phyloP scores from a whole-genome alignment of 2,329 filamentous ascomycete species.

The Dothiorella sarmentorum region DNA sequence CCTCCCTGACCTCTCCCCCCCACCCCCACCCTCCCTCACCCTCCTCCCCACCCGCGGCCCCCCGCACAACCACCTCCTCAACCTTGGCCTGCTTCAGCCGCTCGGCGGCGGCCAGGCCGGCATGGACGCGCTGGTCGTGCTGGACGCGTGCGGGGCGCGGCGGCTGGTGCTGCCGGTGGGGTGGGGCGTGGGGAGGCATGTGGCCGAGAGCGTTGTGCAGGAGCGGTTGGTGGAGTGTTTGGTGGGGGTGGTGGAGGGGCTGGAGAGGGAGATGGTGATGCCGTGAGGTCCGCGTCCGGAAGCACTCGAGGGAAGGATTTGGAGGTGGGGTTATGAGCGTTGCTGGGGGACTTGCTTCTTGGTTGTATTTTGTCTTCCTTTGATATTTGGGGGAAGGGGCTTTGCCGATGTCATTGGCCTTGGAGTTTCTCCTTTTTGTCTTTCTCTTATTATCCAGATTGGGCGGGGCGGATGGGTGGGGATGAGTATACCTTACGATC shows the following conservation, averaged over 20 bases:
- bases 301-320: too few relatives aligned
- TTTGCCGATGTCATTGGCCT: background rate
- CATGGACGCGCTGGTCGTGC: constrained; percentile 44
- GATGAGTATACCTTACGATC: background rate
- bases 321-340: too few relatives aligned
- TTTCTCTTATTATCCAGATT: too few relatives aligned
- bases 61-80: constrained; percentile 36
- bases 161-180: constrained; percentile 44
- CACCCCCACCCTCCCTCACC: background rate
- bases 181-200: constrained; percentile 42
- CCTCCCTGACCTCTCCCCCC: background rate
- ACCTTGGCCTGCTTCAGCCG: constrained; percentile 43
- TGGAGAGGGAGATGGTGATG: constrained; percentile 3
- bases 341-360: too few relatives aligned
- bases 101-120: constrained; percentile 43
- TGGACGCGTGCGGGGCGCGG: constrained; percentile 36
- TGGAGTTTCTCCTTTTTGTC: background rate
- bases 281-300: too few relatives aligned
- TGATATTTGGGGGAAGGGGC: too few relatives aligned
- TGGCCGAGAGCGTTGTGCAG: constrained; percentile 30
- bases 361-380: too few relatives aligned
- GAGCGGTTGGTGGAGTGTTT: constrained; percentile 23
- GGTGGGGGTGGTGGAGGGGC: background rate
- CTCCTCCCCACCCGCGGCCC: background rate
- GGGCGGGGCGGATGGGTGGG: too few relatives aligned